phyloP scores from a whole-genome alignment of 1,284 basidiomycete genomes.

The Trichosporon coremiiforme region DNA sequence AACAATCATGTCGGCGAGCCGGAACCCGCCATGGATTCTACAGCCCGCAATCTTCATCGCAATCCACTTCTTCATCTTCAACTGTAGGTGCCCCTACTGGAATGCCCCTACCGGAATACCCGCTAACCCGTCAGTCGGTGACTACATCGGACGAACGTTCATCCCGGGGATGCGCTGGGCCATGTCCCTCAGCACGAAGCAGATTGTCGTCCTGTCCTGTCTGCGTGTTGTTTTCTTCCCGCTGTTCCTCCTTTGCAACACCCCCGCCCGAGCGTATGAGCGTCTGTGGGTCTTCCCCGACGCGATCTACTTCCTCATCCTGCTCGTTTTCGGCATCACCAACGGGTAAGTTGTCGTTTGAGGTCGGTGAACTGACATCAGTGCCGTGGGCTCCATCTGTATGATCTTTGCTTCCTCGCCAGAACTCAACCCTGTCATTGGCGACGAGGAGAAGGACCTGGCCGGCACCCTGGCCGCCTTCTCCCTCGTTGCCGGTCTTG shows the following conservation, averaged over 20 bases:
- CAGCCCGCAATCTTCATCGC: slow-evolving; percentile 55
- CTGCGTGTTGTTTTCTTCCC: slow-evolving; percentile 75
- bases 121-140: slow-evolving; percentile 64
- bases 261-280: slow-evolving; percentile 32
- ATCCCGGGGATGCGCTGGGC: slow-evolving; percentile 68
- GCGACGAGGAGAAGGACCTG: slow-evolving; percentile 71
- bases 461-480: slow-evolving; percentile 79
- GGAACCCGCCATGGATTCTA: slow-evolving; percentile 49
- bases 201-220: slow-evolving; percentile 61
- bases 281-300: slow-evolving; percentile 69
- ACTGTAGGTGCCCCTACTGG: slow-evolving; percentile 50
- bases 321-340: slow-evolving; percentile 71
- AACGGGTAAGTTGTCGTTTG: slow-evolving; percentile 65
- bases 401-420: slow-evolving; percentile 56
- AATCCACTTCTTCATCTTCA: slow-evolving; percentile 57
- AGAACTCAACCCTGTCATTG: slow-evolving; percentile 49
- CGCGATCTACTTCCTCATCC: slow-evolving; percentile 69
- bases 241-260: slow-evolving; percentile 79
- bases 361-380: slow-evolving; percentile 32
- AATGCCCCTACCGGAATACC: too few relatives aligned
- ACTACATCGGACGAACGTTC: slow-evolving; percentile 71
- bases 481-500: slow-evolving; percentile 73
- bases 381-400: slow-evolving; percentile 47
- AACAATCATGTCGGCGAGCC: slow-evolving; percentile 68
- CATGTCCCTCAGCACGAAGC: slow-evolving; percentile 15